Evolutionary conservation across 1,139 yeast genomes (phyloP).

Genomic region (Protomyces arabidopsidicola): DNA sequence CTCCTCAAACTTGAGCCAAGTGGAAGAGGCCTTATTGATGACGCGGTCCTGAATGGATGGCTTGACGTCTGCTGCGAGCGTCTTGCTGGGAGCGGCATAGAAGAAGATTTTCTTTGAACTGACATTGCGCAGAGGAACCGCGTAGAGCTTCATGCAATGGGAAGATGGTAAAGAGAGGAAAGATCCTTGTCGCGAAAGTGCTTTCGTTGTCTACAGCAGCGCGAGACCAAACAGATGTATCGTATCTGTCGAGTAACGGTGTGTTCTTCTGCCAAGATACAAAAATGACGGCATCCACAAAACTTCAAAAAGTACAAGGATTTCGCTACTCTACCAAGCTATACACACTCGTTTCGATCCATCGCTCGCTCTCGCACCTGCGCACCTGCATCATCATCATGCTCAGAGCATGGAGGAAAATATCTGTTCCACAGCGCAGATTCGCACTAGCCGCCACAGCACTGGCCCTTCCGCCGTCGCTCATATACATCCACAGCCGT

Average conservation of each 20-base stretch:
- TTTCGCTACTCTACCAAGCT: too few species aligned
- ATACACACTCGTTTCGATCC: too few species aligned
- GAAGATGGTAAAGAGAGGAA: background rate
- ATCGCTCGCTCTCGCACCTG: background rate
- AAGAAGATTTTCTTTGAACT: constrained; percentile 2
- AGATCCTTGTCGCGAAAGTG: too few species aligned
- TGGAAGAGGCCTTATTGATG: constrained; percentile 20
- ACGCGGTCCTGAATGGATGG: constrained; percentile 26
- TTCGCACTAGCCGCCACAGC: background rate
- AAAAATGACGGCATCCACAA: too few species aligned
- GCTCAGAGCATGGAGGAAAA: background rate
- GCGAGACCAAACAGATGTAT: too few species aligned
- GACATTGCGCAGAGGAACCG: constrained; percentile 12
- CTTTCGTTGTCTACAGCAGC: too few species aligned
- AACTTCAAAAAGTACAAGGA: too few species aligned
- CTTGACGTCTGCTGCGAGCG: constrained; percentile 3
- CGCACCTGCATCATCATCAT: background rate
- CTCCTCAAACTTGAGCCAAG: constrained; percentile 31
- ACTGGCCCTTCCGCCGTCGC: background rate
- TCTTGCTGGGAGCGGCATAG: constrained; percentile 3
- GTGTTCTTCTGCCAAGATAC: too few species aligned
- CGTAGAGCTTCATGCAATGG: constrained; percentile 8
- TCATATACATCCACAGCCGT: background rate
- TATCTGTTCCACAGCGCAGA: background rate
- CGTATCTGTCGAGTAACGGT: too few species aligned